Percentiles rank a stretch among this genome's conserved stretches.
Conservation (phyloP, 2,329 filamentous ascomycete species). For the Trichoderma hamatum region DNA sequence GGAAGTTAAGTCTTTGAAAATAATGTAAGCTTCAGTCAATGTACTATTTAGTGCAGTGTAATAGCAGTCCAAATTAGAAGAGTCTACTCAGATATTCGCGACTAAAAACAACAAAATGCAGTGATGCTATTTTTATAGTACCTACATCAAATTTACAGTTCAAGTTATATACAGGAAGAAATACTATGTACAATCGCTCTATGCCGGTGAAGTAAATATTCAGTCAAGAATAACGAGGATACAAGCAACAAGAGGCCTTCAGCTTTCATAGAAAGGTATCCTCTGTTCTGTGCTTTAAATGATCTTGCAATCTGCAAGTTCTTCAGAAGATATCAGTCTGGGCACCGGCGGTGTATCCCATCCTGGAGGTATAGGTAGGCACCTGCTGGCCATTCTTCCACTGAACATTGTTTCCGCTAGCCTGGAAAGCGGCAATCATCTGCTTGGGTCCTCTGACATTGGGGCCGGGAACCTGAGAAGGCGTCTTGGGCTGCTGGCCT, state of each 20-base stretch:
- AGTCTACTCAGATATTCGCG: not conserved
- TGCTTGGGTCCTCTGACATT: constrained; percentile 12
- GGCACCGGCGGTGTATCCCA: constrained; percentile 14
- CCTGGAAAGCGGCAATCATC: constrained; percentile 20
- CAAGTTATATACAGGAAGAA: not conserved
- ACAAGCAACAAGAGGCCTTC: not conserved
- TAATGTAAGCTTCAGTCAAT: not conserved
- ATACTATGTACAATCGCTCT: not conserved
- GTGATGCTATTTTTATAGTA: not conserved
- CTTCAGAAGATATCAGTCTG: constrained; percentile 18
- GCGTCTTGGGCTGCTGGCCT: constrained; percentile 16
- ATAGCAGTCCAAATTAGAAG: not conserved
- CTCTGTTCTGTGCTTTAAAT: not conserved
- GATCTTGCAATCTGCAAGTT: not conserved
- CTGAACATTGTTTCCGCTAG: constrained; percentile 4
- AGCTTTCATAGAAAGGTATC: not conserved
- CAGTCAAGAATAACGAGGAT: not conserved
- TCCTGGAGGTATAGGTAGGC: constrained; percentile 5
- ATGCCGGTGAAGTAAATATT: not conserved
- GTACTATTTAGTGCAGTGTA: not conserved
- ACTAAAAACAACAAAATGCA: not conserved
- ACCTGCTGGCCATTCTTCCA: constrained; percentile 11
- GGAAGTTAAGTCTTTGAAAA: not conserved
- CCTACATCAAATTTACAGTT: not conserved
- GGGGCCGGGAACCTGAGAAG: not conserved